Evolutionary conservation across 176 grass and related monocot species (phyloP), one percentile per base, ranked within the genome.

Genomic region (Phoenix roebelenii): DNA sequence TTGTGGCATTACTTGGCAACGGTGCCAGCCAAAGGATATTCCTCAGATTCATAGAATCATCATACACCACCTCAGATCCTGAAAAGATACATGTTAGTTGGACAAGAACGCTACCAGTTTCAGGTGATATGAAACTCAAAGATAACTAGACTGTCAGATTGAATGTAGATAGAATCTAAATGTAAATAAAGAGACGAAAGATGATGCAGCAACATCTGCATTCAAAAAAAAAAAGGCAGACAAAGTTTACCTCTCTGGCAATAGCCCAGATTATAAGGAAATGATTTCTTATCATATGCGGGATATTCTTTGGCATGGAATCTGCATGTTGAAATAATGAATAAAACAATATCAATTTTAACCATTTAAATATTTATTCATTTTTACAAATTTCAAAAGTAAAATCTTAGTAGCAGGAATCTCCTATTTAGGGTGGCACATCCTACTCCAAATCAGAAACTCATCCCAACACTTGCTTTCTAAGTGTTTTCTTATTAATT

Each of bases 281-380:
- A 97, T 51, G 25, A 70, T 68, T 87, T 30, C 61, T 85, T 73
- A 16, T 97, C 83, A 59, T 60, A 78, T 58, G 80, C 77, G 49
- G 92, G 92, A 85, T 97, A 97, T 72, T 97, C 92, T 76, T 81
- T 90, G 23, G 92, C 87, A 63, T 97, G 92, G 61, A 97, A 97
- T 52, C 92, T 97, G 63, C 48, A 77, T 49, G 5, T 17, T 57
- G 53, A 68, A 49, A 50, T 49, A 48, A 26, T 9, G 25, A 62
- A 52, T 62, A 72, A 49, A 56, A 48, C 32, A 44, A 7, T 14
- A 64, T 30, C 26, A 75, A 64, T 28, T 52, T 25, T 6, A 22
- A 16, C 35, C 35, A 12, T 44, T 44, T 44, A 44, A 44, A 2
- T 44, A 44, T 44, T 12, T 44, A 44, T 12, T 44, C 10, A 14